Base-by-base conservation (phyloP, 2,329 filamentous ascomycete species). In the Esteya vermicola region DNA sequence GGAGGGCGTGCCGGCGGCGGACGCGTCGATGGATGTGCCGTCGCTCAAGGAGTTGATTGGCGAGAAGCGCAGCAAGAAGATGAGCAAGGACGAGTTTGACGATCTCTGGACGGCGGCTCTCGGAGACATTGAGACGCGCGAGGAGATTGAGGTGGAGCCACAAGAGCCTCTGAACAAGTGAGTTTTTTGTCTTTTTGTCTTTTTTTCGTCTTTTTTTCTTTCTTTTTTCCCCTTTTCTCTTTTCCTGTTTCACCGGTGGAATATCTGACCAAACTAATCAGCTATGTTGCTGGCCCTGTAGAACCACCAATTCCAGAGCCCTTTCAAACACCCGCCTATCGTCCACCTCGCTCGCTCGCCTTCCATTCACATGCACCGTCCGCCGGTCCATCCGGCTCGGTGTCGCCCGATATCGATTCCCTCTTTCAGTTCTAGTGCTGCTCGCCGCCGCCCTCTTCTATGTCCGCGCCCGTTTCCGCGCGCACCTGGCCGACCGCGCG, bases 21-120 rank as follows among this genome's bases (percentile, higher is more conserved):
- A 70, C 5, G 75, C 82, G 3, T 61, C 64, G 4, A 67, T 75
- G 14, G 65, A 68, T 23, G 84, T 88, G 49, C 71, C 77, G 22
- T 80, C 85, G 40, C 65, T 96, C 45, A 94, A 89, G 63, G 66
- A 81, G 47, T 72, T 76, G 42, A 77, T 95, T 47, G 74, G 71
- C 50, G 73, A 77, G 49, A 84, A 82, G 64, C 76, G 81, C 47
- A 82, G 78, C 56, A 89, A 83, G 63, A 78, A 80, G 47, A 84
- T 95, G 74, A 83, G 72, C 47, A 78, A 86, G 52, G 71, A 81
- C 32, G 89, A 96, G 55, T 95, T 98, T 53, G 85, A 96, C 49
- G 85, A 94, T 43, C 72, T 98, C 8, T 91, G 83, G 75, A 65
- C 67, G 22, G 73, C 74, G 45, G 83, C 83, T 3, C 72, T 88